Conservation (phyloP, 2,329 filamentous ascomycete species). For the Penicillium brevicompactum region DNA sequence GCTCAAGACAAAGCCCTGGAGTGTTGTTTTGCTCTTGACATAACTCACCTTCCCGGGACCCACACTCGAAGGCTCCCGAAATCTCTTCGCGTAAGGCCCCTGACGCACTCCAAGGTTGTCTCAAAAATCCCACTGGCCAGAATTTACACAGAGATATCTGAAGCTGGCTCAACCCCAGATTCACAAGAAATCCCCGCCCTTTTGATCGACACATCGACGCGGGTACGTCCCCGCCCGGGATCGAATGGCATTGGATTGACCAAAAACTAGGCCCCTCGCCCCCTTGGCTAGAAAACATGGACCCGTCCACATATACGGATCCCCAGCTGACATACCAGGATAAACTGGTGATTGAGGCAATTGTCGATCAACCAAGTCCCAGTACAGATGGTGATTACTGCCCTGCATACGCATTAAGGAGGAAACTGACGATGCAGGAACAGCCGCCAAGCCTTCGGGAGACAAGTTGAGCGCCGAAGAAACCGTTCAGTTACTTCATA, state of each 20-base stretch:
- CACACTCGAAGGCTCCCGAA: constrained; percentile 6
- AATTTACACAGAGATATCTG: too few species aligned
- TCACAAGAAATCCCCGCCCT: background rate
- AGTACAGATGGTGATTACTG: constrained; percentile 13
- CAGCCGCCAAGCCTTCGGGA: constrained; percentile 11
- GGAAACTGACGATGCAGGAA: constrained; percentile 9
- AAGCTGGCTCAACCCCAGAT: too few species aligned
- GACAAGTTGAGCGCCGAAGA: constrained; percentile 18
- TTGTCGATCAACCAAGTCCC: constrained; percentile 34
- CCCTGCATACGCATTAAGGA: background rate
- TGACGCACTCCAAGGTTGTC: constrained; percentile 4
- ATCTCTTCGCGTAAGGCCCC: constrained; percentile 12
- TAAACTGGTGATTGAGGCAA: constrained; percentile 40
- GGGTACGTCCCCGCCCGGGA: background rate
- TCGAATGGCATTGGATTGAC: constrained; percentile 1
- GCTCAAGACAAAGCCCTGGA: constrained; percentile 5
- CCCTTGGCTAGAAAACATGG: constrained; percentile 20
- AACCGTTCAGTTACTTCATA: constrained; percentile 49
- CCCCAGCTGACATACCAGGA: constrained; percentile 43
- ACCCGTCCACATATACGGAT: constrained; percentile 33
- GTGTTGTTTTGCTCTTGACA: background rate
- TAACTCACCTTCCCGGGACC: constrained; percentile 7
- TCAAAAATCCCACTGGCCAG: background rate
- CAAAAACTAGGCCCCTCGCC: background rate
- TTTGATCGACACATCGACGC: background rate